These are phyloP conservation scores for Chaetothyriales sp. DNA, from an alignment of 2,329 filamentous ascomycete species.

Conservation along the genomic window DNA sequence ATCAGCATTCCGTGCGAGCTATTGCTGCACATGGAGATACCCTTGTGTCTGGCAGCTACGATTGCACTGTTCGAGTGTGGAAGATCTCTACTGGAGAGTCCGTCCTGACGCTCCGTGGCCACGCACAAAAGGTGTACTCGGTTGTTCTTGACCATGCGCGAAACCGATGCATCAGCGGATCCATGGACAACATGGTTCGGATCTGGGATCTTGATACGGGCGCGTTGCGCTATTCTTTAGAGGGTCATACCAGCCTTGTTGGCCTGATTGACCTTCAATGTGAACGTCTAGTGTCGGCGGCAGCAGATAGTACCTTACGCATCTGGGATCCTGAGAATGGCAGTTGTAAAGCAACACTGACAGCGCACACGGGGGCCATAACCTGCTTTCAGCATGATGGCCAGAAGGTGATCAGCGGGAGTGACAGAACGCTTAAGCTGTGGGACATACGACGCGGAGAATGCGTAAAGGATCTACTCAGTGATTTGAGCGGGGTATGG, in stretches of 20 bases:
- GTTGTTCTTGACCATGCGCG: slow-evolving; percentile 85
- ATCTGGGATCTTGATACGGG: slow-evolving; percentile 92
- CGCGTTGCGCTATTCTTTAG: slow-evolving; percentile 69
- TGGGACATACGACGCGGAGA: slow-evolving; percentile 91
- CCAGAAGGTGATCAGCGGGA: slow-evolving; percentile 90
- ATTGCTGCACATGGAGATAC: slow-evolving; percentile 92
- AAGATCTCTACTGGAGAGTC: slow-evolving; percentile 89
- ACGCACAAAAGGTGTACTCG: slow-evolving; percentile 88
- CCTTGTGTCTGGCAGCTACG: slow-evolving; percentile 93
- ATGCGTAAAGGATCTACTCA: slow-evolving; percentile 81
- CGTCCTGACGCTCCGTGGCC: slow-evolving; percentile 68
- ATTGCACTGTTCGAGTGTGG: slow-evolving; percentile 90
- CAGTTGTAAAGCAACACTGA: slow-evolving; percentile 75
- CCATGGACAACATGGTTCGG: slow-evolving; percentile 96
- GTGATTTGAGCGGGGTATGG: slow-evolving; percentile 92
- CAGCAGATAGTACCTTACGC: slow-evolving; percentile 82
- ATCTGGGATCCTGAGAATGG: slow-evolving; percentile 96
- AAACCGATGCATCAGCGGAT: slow-evolving; percentile 91
- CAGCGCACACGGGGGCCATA: slow-evolving; percentile 89
- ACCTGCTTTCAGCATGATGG: slow-evolving; percentile 98
- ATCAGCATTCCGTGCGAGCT: slow-evolving; percentile 84
- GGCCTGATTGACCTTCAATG: slow-evolving; percentile 80
- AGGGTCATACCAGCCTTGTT: slow-evolving; percentile 84
- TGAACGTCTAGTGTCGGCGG: slow-evolving; percentile 82
- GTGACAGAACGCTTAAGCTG: slow-evolving; percentile 93